Evolutionary conservation across 164 flowering plant genomes (phyloP).

Genomic region (Macadamia tetraphylla): DNA sequence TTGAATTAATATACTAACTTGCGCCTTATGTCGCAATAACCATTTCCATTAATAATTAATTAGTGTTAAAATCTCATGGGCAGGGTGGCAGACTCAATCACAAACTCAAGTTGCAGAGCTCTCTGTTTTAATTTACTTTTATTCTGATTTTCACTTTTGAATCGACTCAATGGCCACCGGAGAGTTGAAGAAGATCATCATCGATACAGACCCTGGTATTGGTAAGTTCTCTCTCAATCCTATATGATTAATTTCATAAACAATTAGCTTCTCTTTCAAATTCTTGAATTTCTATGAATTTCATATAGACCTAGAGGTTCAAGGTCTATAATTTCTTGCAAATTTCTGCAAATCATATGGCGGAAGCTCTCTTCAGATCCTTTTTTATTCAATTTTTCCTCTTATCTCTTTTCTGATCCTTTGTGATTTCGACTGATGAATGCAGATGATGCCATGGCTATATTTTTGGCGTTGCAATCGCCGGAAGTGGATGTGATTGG

Average conservation of each 20-base stretch:
- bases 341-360: neutral
- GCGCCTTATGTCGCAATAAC: too few relatives aligned
- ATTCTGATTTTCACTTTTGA: too few relatives aligned
- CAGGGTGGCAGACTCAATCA: too few relatives aligned
- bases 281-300: neutral
- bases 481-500: constrained; percentile 90
- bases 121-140: too few relatives aligned
- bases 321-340: neutral
- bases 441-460: constrained; percentile 97
- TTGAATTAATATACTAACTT: too few relatives aligned
- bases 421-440: neutral
- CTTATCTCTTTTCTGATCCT: neutral
- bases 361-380: too few relatives aligned
- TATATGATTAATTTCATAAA: neutral
- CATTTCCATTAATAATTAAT: too few relatives aligned
- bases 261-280: neutral
- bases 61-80: too few relatives aligned
- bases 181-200: constrained; percentile 27
- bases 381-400: too few relatives aligned
- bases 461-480: constrained; percentile 66
- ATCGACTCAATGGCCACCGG: neutral
- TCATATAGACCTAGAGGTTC: neutral
- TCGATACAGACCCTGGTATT: constrained; percentile 35
- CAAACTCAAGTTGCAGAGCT: too few relatives aligned
- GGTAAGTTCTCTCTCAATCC: constrained; percentile 11